These are phyloP conservation scores for Metarhizium guizhouense DNA, from an alignment of 2,329 filamentous ascomycete species.

Conservation along the genomic window DNA sequence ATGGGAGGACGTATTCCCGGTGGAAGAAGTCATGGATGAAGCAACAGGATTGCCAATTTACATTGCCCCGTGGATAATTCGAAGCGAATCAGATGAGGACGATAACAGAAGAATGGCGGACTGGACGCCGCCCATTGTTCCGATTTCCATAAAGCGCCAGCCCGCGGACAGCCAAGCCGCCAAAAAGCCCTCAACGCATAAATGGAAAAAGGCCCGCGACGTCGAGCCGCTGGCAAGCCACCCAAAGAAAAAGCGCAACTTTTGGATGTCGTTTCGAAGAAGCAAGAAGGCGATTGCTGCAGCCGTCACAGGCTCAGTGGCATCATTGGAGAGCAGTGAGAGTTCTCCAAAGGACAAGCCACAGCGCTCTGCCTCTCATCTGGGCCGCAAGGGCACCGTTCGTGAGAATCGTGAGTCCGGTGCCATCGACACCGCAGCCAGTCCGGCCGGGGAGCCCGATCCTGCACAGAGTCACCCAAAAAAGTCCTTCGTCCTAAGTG, in stretches of 20 bases:
- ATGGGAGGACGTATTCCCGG: not conserved
- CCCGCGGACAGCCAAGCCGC: not conserved
- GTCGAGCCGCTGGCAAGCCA: not conserved
- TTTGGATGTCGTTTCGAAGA: not conserved
- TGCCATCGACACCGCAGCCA: not conserved
- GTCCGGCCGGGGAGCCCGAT: not conserved
- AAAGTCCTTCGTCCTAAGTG: not conserved
- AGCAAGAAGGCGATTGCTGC: not conserved
- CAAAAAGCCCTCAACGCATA: not conserved
- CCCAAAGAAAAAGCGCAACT: conserved; percentile 1
- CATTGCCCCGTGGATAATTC: not conserved
- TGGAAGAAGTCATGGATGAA: not conserved
- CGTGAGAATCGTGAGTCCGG: not conserved
- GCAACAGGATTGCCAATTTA: not conserved
- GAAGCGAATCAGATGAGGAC: not conserved
- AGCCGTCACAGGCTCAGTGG: not conserved
- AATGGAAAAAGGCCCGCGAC: not conserved
- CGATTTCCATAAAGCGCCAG: not conserved
- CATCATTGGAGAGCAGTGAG: not conserved
- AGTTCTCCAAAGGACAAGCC: not conserved
- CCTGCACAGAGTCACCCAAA: not conserved
- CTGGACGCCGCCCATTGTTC: not conserved
- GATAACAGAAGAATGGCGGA: not conserved
- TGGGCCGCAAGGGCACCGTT: not conserved
- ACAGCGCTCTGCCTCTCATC: not conserved